Percentiles rank a stretch among this genome's conserved stretches.
Conservation (phyloP, 495 filamentous ascomycete species). For the Penicillium canariense region DNA sequence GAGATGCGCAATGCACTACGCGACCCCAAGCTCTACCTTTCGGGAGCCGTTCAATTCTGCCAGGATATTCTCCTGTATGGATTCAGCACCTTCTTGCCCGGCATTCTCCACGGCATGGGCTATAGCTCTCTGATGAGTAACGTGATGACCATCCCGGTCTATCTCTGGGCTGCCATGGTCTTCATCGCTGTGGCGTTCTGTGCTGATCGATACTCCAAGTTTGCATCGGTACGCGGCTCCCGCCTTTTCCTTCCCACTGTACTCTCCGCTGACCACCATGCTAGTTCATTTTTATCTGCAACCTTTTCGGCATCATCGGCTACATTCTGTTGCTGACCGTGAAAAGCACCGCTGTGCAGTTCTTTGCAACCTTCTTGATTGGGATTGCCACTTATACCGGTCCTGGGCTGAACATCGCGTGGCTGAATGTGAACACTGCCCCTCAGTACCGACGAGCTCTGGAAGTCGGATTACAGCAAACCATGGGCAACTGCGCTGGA, state of each 20-base stretch:
- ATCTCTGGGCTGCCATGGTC: slow-evolving; percentile 41
- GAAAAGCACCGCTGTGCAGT: slow-evolving; percentile 43
- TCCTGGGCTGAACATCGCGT: slow-evolving; percentile 52
- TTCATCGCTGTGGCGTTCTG: slow-evolving; percentile 41
- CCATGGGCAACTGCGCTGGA: slow-evolving; percentile 56
- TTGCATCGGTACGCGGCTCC: slow-evolving; percentile 26
- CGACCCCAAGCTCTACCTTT: slow-evolving; percentile 43
- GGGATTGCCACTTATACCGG: slow-evolving; percentile 50
- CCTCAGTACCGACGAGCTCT: slow-evolving; percentile 56
- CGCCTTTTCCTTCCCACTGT: neutral
- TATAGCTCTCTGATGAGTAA: slow-evolving; percentile 49
- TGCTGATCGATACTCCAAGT: slow-evolving; percentile 40
- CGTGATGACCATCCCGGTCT: slow-evolving; percentile 47
- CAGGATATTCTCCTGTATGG: slow-evolving; percentile 57
- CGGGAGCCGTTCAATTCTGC: slow-evolving; percentile 49
- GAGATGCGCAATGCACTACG: slow-evolving; percentile 46
- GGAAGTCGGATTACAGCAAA: slow-evolving; percentile 57
- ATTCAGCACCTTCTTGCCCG: slow-evolving; percentile 59
- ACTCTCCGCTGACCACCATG: neutral
- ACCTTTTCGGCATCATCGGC: slow-evolving; percentile 48
- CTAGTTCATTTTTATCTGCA: slow-evolving; percentile 40
- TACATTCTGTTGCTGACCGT: slow-evolving; percentile 51
- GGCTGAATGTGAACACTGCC: slow-evolving; percentile 57
- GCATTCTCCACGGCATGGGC: slow-evolving; percentile 52
- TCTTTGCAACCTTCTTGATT: slow-evolving; percentile 55